Evolutionary conservation across 305 asterid genomes (phyloP), one percentile per base, ranked within the genome.

Genomic region (Rubia peregrina): DNA sequence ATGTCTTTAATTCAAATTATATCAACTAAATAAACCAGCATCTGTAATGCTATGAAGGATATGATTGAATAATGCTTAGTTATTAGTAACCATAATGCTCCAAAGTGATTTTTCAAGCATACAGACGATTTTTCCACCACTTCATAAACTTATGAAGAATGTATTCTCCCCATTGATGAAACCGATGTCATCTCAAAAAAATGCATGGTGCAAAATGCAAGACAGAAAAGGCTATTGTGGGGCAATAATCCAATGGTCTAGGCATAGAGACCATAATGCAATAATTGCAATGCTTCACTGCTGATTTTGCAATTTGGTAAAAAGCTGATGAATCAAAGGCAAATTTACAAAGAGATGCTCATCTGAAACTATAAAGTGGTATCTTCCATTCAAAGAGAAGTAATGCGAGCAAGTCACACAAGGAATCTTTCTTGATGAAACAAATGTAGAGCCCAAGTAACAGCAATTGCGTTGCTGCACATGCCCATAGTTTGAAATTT

Each of bases 391-490:
- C 22, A 64, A 84, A 81, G 77, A 67, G 51, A 83, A 81, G 84
- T 70, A 65, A 71, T 68, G 70, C 67, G 49, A 60, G 65, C 77
- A 69, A 75, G 61, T 43, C 73, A 74, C 70, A 64, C 78, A 75
- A 72, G 80, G 87, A 74, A 80, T 83, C 83, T 63, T 51, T 51
- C 59, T 51, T 51, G 59, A 51, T 61, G 71, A 76, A 3, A 10
- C 14, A 57, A 76, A 78, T 65, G 83, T 88, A 69, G 80, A 74
- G 26, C 75, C 70, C 85, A 88, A 87, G 94, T 71, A 65, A 88
- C 49, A 70, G 74, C 60, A 51, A 51, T 51, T 16, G n/a, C 59
- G 33, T 57, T 57, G 73, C 71, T 24, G 75, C 71, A 70, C 55
- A 41, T 67, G 78, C 22, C 79, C 75, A 75, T 63, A 75, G 65